A percentile compares a stretch with the other conserved stretches of the same genome.
Conservation (phyloP, 2,329 filamentous ascomycete genomes). For the Aspergillus awamori region DNA sequence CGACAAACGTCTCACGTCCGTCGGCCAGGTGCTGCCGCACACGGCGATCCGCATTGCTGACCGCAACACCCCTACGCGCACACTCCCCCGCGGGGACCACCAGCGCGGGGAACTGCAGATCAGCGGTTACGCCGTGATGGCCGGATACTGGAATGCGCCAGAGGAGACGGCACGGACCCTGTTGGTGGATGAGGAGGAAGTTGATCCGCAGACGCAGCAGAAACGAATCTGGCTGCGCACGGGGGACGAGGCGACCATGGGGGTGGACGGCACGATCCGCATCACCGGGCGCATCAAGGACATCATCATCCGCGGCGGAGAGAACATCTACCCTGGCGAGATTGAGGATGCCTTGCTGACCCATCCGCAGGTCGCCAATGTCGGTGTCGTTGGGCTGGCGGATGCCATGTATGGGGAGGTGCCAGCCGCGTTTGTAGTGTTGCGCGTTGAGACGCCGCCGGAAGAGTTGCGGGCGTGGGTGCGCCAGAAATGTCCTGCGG, state of each 20-base stretch:
- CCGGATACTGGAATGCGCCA: conserved; percentile 46
- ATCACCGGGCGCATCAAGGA: conserved; percentile 77
- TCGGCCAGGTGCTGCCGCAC: background rate
- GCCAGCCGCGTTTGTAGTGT: conserved; percentile 4
- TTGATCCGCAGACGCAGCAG: conserved; percentile 60
- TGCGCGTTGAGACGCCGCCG: background rate
- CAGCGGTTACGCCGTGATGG: conserved; percentile 68
- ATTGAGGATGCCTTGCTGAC: conserved; percentile 67
- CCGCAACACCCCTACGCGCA: conserved; percentile 29
- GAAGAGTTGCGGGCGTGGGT: background rate
- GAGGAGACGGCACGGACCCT: conserved; percentile 48
- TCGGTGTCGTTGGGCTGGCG: conserved; percentile 63
- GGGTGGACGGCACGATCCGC: conserved; percentile 62
- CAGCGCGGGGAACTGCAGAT: conserved; percentile 71
- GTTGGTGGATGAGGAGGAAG: conserved; percentile 53
- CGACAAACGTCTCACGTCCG: background rate
- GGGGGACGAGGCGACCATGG: conserved; percentile 57
- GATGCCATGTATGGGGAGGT: conserved; percentile 50
- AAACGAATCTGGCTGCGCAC: conserved; percentile 62
- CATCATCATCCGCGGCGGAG: conserved; percentile 72
- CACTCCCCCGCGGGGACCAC: conserved; percentile 60
- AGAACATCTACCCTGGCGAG: conserved; percentile 69
- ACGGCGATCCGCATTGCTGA: conserved; percentile 68
- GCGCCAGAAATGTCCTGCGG: no score
- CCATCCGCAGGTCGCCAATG: conserved; percentile 60